Evolutionary conservation across 1,139 yeast genomes (phyloP).

Genomic region (Yamadazyma diddensiae): DNA sequence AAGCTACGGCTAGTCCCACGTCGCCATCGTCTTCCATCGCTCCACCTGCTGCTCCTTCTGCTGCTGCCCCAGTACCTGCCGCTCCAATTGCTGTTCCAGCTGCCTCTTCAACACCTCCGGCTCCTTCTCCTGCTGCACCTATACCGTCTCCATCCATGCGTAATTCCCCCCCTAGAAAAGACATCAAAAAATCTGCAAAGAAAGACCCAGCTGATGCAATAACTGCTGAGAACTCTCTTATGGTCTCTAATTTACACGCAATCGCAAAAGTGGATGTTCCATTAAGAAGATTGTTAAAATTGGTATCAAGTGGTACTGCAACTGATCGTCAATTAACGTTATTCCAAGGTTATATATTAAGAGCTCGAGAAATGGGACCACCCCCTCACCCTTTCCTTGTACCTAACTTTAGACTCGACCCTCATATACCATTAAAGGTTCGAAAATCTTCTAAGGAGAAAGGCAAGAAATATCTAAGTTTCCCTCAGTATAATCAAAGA

Average conservation of each 20-base stretch:
- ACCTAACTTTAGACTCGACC: constrained; percentile 15
- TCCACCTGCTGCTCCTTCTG: too few relatives aligned
- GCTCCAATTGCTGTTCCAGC: background rate
- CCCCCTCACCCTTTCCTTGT: constrained; percentile 35
- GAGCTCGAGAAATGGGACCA: constrained; percentile 76
- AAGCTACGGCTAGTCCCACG: too few relatives aligned
- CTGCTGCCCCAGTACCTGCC: background rate
- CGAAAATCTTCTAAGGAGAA: constrained; percentile 24
- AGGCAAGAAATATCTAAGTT: constrained; percentile 20
- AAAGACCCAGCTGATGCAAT: constrained; percentile 44
- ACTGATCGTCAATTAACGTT: constrained; percentile 64
- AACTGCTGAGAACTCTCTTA: constrained; percentile 65
- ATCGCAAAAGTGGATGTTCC: constrained; percentile 74
- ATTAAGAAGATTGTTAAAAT: constrained; percentile 69
- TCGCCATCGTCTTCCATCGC: too few relatives aligned
- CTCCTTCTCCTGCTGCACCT: background rate
- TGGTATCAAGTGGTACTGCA: constrained; percentile 81
- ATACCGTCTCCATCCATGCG: background rate
- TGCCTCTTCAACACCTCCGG: background rate
- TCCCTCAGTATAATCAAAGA: constrained; percentile 16
- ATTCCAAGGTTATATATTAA: constrained; percentile 74
- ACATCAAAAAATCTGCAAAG: constrained; percentile 5
- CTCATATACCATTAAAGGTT: constrained; percentile 17
- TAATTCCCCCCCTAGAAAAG: background rate
- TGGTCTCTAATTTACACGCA: constrained; percentile 78